Conservation (phyloP, 2,329 filamentous ascomycete genomes). For the Thielaviopsis populi region DNA sequence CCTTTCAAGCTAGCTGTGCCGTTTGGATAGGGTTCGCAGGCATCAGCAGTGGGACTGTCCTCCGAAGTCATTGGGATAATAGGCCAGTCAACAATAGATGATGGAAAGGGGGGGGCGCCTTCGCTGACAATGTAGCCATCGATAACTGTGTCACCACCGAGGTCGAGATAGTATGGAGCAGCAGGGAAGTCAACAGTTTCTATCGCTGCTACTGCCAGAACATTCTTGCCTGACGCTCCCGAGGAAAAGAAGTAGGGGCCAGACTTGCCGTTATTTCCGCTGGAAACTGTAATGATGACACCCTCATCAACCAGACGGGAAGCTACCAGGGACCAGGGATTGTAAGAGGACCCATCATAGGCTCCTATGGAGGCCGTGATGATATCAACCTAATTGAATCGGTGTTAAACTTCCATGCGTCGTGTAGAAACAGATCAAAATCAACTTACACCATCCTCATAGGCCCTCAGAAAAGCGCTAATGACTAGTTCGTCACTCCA, state of each 20-base stretch:
- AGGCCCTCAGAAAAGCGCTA: conserved; percentile 24
- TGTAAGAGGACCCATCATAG: conserved; percentile 27
- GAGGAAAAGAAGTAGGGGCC: conserved; percentile 33
- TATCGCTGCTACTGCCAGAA: conserved; percentile 30
- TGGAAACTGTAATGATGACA: conserved; percentile 34
- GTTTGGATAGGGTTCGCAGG: conserved; percentile 21
- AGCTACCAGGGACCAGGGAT: conserved; percentile 29
- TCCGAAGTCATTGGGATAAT: conserved; percentile 17
- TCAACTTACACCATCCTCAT: conserved; percentile 23
- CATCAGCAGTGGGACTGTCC: conserved; percentile 20
- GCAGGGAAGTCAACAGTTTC: conserved; percentile 4
- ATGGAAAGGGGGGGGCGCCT: neutral
- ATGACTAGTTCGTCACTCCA: conserved; percentile 21
- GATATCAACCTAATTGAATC: conserved; percentile 22
- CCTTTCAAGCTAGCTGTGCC: conserved; percentile 19
- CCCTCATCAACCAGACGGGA: conserved; percentile 30
- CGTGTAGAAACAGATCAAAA: conserved; percentile 10
- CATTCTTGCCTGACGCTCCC: conserved; percentile 28
- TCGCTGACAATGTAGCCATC: neutral
- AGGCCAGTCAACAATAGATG: neutral
- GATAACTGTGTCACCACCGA: neutral
- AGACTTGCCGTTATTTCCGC: conserved; percentile 34
- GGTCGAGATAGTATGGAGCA: neutral
- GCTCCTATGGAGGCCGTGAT: conserved; percentile 29
- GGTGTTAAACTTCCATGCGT: neutral